Percentiles rank a stretch among this genome's conserved stretches.
Evolutionary conservation across 495 filamentous ascomycete species (phyloP).

Genomic region (Melanomma pulvis-pyrius): DNA sequence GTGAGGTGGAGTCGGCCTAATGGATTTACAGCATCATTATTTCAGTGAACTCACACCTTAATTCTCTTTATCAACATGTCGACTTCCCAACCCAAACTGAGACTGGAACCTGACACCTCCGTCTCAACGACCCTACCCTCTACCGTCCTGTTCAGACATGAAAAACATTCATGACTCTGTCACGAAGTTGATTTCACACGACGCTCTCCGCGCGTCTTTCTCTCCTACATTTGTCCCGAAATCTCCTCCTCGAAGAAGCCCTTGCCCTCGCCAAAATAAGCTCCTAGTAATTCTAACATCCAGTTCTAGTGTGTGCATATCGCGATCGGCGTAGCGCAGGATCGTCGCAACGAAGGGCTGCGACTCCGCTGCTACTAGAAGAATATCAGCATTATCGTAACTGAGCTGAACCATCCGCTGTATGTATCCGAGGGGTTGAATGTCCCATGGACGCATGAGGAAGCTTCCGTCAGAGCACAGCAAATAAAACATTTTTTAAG

Average conservation of each 20-base stretch:
- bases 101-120: not conserved
- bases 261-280: not conserved
- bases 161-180: not conserved
- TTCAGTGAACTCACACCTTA: too few species aligned
- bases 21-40: too few species aligned
- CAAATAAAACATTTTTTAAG: not conserved
- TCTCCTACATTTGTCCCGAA: not conserved
- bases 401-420: not conserved
- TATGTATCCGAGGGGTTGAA: not conserved
- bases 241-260: not conserved
- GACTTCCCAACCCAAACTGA: too few species aligned
- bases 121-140: not conserved
- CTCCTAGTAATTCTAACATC: not conserved
- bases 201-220: not conserved
- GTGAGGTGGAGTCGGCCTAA: too few species aligned
- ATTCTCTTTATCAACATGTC: too few species aligned
- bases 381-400: not conserved
- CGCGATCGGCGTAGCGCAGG: not conserved
- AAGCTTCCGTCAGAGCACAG: not conserved
- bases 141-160: not conserved
- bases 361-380: not conserved
- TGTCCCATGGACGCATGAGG: not conserved
- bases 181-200: not conserved
- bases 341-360: too few species aligned
- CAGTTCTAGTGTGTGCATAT: slow-evolving; percentile 3